These are phyloP conservation scores for Ascoidea rubescens DNA, from an alignment of 805 yeast species.

Conservation along the genomic window DNA sequence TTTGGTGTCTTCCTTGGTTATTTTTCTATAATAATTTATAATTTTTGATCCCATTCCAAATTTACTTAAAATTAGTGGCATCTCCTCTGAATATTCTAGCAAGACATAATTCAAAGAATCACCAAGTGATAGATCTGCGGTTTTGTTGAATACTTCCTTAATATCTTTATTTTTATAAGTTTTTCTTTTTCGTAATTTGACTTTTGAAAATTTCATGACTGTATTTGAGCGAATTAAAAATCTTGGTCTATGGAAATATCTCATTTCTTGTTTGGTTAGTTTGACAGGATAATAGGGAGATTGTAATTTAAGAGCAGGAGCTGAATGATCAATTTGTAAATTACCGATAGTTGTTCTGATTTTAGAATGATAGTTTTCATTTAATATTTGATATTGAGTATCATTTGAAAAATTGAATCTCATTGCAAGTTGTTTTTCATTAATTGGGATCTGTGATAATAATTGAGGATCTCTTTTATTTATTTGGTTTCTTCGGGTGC, in stretches of 20 bases:
- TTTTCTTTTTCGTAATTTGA: conserved; percentile 72
- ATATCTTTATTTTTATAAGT: conserved; percentile 77
- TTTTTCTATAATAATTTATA: conserved; percentile 85
- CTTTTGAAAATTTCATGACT: conserved; percentile 56
- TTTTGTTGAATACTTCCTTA: conserved; percentile 53
- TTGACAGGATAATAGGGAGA: conserved; percentile 82
- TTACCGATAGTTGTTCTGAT: conserved; percentile 89
- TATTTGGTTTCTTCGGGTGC: conserved; percentile 1
- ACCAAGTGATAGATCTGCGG: conserved; percentile 69
- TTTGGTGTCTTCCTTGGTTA: conserved; percentile 61
- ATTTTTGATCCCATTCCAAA: conserved; percentile 94
- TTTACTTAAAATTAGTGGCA: conserved; percentile 68
- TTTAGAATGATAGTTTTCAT: conserved; percentile 79
- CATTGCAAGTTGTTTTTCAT: conserved; percentile 36
- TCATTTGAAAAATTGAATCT: conserved; percentile 85
- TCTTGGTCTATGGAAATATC: conserved; percentile 70
- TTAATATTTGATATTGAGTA: conserved; percentile 65
- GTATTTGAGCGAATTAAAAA: conserved; percentile 72
- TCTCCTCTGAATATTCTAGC: conserved; percentile 84
- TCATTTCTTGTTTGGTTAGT: conserved; percentile 47
- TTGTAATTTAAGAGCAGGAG: conserved; percentile 78
- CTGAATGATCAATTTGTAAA: conserved; percentile 78
- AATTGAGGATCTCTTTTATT: conserved; percentile 10
- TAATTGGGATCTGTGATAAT: conserved; percentile 33
- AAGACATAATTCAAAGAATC: conserved; percentile 69